Base-by-base conservation (phyloP, 331 rosid species). In the Pyracantha coccinea region DNA sequence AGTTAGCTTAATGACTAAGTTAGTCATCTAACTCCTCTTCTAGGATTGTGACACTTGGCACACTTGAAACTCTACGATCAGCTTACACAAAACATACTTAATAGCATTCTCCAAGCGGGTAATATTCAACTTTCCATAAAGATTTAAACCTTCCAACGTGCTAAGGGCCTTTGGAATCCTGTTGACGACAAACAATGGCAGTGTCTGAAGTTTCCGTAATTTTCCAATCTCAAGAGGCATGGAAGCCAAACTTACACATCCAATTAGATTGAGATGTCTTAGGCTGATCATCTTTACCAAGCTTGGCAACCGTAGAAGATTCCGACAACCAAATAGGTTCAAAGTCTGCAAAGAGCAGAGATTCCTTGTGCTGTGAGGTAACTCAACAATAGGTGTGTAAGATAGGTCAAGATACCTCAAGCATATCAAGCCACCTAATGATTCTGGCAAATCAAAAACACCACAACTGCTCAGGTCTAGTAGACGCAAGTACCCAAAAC, bases 391-490 rank as follows among this genome's bases (percentile, higher is more conserved):
- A 2, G 4, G 50, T 3, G 79, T 71, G n/a, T 62, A 7, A 4
- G 79, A 75, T 3, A 79, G 76, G 52, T 79, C 79, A 28, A 83
- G 76, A n/a, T 65, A 72, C 55, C 78, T 79, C 23, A 83, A 61
- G 28, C 54, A 69, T n/a, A 33, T 23, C 33, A 70, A 69, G 10
- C 25, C 55, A 7, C 71, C 66, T 13, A 78, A n/a, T 47, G 77
- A 60, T 9, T 68, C 63, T 0, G 66, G 76, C 8, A 79, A 55
- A 13, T 9, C 3, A 16, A 3, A 15, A n/a, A 67, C 32, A n/a
- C 68, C 76, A 53, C 70, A 45, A 2, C 79, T 71, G 15, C 73
- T 75, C 16, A 83, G 52, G 44, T 79, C 77, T 20, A 79, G 28
- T n/a, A 71, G 24, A 10, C 68, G 62, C 58, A 83, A 50, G 28